Conservation (phyloP, 768 basidiomycete genomes). For the Tricholoma terreum region DNA sequence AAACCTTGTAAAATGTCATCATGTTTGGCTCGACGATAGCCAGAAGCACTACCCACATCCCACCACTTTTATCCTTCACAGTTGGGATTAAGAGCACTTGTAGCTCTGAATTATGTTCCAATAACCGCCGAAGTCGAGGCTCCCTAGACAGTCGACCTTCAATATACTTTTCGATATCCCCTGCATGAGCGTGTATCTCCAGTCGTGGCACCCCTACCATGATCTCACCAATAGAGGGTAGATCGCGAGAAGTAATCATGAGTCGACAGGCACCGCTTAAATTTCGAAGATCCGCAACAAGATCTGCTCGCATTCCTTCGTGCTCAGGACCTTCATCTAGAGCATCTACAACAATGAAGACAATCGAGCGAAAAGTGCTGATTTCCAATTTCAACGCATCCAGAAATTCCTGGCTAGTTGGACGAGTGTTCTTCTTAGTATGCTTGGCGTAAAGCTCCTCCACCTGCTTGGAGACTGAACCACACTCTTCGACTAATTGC, state of each 20-base stretch:
- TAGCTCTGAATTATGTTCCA: not conserved
- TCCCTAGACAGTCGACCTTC: not conserved
- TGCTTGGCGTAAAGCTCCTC: not conserved
- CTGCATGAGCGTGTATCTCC: not conserved
- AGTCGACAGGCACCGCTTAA: not conserved
- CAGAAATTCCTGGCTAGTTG: not conserved
- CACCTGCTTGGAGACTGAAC: not conserved
- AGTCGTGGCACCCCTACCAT: not conserved
- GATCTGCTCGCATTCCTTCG: not conserved
- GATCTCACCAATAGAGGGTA: not conserved
- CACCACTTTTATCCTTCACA: not conserved
- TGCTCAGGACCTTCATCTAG: not conserved
- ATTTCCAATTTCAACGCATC: not conserved
- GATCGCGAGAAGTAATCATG: not conserved
- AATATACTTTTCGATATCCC: not conserved
- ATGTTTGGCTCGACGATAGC: not conserved
- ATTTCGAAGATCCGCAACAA: not conserved
- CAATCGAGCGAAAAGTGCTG: not conserved
- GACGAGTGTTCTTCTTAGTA: not conserved
- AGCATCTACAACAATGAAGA: not conserved
- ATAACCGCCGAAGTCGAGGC: not conserved
- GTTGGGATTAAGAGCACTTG: not conserved
- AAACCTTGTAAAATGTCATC: not conserved
- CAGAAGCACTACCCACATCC: not conserved
- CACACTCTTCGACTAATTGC: not conserved